Conservation (phyloP, 2,329 filamentous ascomycete species). For the Fusarium sp. region DNA sequence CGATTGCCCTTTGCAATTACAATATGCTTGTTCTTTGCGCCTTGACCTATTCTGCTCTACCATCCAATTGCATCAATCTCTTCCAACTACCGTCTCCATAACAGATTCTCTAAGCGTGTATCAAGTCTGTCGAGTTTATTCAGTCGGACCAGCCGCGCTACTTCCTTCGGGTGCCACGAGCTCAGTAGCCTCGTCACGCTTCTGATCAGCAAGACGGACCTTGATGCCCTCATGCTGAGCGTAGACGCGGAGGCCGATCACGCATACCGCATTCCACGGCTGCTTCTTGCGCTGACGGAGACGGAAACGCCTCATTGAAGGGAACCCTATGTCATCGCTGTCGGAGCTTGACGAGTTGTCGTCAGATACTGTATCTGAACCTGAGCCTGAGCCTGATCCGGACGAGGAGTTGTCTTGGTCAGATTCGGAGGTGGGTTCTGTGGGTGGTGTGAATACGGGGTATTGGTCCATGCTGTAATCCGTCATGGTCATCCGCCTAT, state of each 20-base stretch:
- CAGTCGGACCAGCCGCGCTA: conserved; percentile 8
- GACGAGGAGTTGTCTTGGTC: conserved; percentile 34
- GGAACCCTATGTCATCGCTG: conserved; percentile 11
- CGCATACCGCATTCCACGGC: conserved; percentile 57
- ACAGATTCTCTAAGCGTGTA: neutral
- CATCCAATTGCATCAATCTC: neutral
- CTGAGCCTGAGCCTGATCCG: conserved; percentile 38
- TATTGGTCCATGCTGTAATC: conserved; percentile 26
- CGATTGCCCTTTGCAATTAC: neutral
- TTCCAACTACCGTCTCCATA: conserved; percentile 1
- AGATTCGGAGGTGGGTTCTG: conserved; percentile 23
- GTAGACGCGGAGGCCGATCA: conserved; percentile 55
- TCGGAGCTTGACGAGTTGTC: conserved; percentile 43
- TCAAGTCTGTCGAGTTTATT: neutral
- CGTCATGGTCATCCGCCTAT: conserved; percentile 15
- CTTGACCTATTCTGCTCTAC: neutral
- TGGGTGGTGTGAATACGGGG: conserved; percentile 27
- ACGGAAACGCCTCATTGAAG: neutral
- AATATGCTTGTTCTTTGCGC: neutral
- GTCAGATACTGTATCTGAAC: conserved; percentile 23
- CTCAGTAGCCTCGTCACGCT: conserved; percentile 42
- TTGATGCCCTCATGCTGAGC: conserved; percentile 50
- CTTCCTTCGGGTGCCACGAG: conserved; percentile 30
- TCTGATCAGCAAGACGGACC: conserved; percentile 50
- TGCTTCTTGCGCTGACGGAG: conserved; percentile 32